Evolutionary conservation across 768 basidiomycete species (phyloP).

Genomic region (Mycena crocata): DNA sequence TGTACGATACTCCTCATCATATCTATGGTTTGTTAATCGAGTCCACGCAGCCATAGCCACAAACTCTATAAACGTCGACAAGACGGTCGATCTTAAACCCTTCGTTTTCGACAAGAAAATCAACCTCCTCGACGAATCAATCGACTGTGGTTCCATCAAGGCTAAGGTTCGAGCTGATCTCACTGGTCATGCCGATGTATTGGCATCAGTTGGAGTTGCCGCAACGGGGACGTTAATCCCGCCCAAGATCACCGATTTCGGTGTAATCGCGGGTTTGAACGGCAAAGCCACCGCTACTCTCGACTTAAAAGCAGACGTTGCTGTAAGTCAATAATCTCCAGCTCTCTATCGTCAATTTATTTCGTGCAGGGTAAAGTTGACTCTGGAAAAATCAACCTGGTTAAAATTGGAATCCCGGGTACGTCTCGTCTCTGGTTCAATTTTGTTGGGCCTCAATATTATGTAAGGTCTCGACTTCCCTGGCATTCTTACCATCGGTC

Average conservation of each 20-base stretch:
- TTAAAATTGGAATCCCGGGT: constrained; percentile 54
- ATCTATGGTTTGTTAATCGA: background rate
- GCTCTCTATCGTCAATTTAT: background rate
- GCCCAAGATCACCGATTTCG: constrained; percentile 39
- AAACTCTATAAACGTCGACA: constrained; percentile 37
- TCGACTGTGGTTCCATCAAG: constrained; percentile 38
- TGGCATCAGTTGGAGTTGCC: constrained; percentile 52
- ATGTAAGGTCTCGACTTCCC: constrained; percentile 60
- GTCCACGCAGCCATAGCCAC: background rate
- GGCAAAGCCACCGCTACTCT: constrained; percentile 54
- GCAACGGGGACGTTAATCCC: constrained; percentile 60
- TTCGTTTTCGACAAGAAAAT: constrained; percentile 46
- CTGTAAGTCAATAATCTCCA: constrained; percentile 39
- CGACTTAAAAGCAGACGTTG: constrained; percentile 49
- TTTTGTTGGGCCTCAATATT: background rate
- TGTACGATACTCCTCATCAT: background rate
- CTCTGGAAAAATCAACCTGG: constrained; percentile 54
- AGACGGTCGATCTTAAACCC: constrained; percentile 44
- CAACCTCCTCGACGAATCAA: constrained; percentile 41
- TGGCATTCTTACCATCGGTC: constrained; percentile 61
- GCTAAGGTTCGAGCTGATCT: constrained; percentile 45
- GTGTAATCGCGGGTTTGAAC: constrained; percentile 43
- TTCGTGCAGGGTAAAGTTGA: constrained; percentile 50
- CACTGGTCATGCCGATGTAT: constrained; percentile 46
- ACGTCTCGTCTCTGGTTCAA: background rate